phyloP scores from a whole-genome alignment of 352 stramenopile genomes.

The Saprolegnia diclina region DNA sequence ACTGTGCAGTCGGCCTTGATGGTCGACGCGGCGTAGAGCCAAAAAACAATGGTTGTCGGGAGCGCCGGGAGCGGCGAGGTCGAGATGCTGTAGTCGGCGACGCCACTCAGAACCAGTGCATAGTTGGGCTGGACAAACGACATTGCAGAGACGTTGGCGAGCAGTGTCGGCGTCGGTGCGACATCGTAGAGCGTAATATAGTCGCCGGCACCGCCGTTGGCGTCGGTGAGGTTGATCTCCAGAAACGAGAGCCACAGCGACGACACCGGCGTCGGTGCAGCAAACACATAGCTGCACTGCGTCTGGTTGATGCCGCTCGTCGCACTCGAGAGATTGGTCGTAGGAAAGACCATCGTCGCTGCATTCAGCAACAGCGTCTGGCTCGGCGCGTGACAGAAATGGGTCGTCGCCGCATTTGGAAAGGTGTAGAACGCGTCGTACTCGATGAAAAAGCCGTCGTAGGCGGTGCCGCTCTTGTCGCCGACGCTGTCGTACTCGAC shows the following conservation, averaged over 20 bases:
- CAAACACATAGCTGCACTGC: constrained; percentile 7
- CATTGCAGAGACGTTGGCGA: constrained; percentile 2
- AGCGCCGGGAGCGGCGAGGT: not conserved
- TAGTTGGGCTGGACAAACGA: constrained; percentile 5
- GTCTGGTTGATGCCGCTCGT: not conserved
- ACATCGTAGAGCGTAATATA: constrained; percentile 18
- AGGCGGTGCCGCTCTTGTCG: not conserved
- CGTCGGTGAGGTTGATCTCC: constrained; percentile 7
- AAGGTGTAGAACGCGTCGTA: constrained; percentile 21
- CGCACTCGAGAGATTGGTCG: not conserved
- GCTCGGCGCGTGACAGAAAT: constrained; percentile 6
- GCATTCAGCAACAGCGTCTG: not conserved
- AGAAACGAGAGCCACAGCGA: constrained; percentile 21
- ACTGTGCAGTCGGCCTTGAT: constrained; percentile 16
- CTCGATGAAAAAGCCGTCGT: constrained; percentile 23
- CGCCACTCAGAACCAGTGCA: constrained; percentile 7
- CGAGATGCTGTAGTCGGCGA: constrained; percentile 12
- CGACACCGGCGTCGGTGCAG: not conserved
- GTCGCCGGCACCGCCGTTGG: not conserved
- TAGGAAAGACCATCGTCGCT: constrained; percentile 9
- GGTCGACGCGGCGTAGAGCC: not conserved
- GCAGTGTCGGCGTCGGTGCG: not conserved
- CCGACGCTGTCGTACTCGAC: constrained; percentile 7
- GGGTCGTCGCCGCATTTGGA: not conserved
- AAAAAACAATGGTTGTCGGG: constrained; percentile 13